These are phyloP conservation scores for Coprinopsis sp. DNA, from an alignment of 768 basidiomycete species.

Conservation along the genomic window DNA sequence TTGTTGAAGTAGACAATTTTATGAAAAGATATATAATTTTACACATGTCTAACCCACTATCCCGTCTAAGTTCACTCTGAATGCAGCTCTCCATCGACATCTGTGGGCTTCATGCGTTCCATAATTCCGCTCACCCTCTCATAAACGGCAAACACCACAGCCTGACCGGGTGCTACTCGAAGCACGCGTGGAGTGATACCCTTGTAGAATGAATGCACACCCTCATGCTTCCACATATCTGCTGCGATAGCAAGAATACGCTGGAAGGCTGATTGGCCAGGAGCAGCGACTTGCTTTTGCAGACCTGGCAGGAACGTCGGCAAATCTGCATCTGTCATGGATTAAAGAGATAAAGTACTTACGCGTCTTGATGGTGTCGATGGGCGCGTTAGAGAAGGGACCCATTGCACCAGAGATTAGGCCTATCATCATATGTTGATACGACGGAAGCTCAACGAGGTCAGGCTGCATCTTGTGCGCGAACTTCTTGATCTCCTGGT, in stretches of 20 bases:
- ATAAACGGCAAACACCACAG: slow-evolving; percentile 96
- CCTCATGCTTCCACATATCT: slow-evolving; percentile 95
- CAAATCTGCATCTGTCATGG: not conserved
- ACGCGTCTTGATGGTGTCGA: slow-evolving; percentile 95
- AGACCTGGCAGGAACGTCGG: slow-evolving; percentile 47
- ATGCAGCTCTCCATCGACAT: slow-evolving; percentile 57
- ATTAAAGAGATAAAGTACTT: slow-evolving; percentile 24
- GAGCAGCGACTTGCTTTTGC: slow-evolving; percentile 73
- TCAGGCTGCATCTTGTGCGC: slow-evolving; percentile 77
- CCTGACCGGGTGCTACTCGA: slow-evolving; percentile 94
- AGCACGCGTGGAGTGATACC: slow-evolving; percentile 96
- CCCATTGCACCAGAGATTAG: slow-evolving; percentile 97
- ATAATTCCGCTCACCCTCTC: slow-evolving; percentile 77
- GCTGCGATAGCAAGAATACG: slow-evolving; percentile 74
- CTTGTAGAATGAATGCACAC: slow-evolving; percentile 90
- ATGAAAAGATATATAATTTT: no score
- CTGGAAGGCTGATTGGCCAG: slow-evolving; percentile 73
- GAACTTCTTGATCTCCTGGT: slow-evolving; percentile 91
- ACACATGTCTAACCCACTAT: not conserved
- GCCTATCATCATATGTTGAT: slow-evolving; percentile 94
- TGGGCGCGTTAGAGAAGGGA: slow-evolving; percentile 96
- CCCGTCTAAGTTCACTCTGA: slow-evolving; percentile 40
- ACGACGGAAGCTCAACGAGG: slow-evolving; percentile 76
- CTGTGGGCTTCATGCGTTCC: slow-evolving; percentile 58
- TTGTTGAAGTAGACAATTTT: no score